These are phyloP conservation scores for Solanum virginianum DNA, from an alignment of 257 asterid genomes.

Conservation along the genomic window DNA sequence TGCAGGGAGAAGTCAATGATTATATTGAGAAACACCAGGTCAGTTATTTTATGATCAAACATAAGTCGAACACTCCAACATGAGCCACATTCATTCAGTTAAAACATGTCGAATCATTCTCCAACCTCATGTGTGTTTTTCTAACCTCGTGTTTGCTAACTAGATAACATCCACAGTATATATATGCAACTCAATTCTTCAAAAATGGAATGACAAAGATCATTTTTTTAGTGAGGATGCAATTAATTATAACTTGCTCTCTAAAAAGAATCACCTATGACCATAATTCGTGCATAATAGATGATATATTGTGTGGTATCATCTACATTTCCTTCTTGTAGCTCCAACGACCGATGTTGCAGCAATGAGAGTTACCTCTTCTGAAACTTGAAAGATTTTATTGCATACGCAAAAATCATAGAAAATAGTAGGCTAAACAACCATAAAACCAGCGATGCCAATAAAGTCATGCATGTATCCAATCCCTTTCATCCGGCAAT, in stretches of 20 bases:
- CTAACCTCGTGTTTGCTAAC: neutral
- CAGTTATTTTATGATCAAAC: too few relatives aligned
- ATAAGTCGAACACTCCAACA: neutral
- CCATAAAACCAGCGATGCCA: slow-evolving; percentile 59
- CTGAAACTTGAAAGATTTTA: slow-evolving; percentile 75
- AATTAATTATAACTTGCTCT: neutral
- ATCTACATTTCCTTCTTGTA: neutral
- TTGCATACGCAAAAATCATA: slow-evolving; percentile 65
- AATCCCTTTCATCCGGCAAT: neutral
- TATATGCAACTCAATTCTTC: neutral
- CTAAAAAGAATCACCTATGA: neutral
- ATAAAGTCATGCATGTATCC: slow-evolving; percentile 70
- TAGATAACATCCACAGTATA: neutral
- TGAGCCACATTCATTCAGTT: neutral
- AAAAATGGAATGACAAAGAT: neutral
- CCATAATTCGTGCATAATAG: neutral
- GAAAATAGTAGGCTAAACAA: slow-evolving; percentile 63
- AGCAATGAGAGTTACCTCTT: neutral
- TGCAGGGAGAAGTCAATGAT: too few relatives aligned
- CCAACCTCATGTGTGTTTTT: neutral
- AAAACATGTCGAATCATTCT: neutral
- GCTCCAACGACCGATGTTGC: neutral
- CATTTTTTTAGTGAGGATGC: neutral
- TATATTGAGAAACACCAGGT: too few relatives aligned
- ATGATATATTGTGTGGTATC: neutral